Base-by-base conservation (phyloP, 257 asterid species). In the Petunia axillaris region DNA sequence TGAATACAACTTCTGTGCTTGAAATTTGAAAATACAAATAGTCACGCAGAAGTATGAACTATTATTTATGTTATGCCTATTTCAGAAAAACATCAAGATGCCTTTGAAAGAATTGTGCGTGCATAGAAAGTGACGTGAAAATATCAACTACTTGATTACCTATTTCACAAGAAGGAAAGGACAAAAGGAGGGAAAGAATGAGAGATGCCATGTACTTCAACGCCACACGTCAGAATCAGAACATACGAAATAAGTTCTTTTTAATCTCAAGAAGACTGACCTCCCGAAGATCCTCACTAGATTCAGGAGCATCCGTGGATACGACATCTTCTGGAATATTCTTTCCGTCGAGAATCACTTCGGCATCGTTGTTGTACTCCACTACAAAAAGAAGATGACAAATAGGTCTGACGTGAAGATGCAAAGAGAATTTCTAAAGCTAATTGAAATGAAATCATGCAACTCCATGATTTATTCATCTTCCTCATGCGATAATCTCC, bases 261-360 rank as follows among this genome's bases (percentile, higher is more conserved):
- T 50, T 50, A 73, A 50, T 36, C 50, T 35, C 60, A 48, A 73
- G 25, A 36, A 62, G 46, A 54, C 35, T 48, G 53, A 73, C 78
- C 78, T 73, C 78, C n/a, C 36, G 78, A 81, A 76, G 52, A 65
- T 81, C 81, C n/a, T 50, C 81, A 38, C 76, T 57, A 65, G 44
- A 64, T 77, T 85, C 78, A 44, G 79, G 50, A 65, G 79, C 73
- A 79, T 52, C 81, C 59, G 55, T 75, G 48, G 82, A 75, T 63
- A 67, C 85, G 80, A 64, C 85, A 84, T 87, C 87, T 54, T 87
- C 93, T 43, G 88, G 85, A 84, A 83, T 81, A 83, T 83, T 85
- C 83, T 87, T 90, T 76, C 81, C 94, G 81, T 79, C 85, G 85
- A 86, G 80, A 75, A 83, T 80, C 74, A 78, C 80, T 75, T 81